phyloP scores from a whole-genome alignment of 345 rosid genomes.

The Erucastrum elatum region DNA sequence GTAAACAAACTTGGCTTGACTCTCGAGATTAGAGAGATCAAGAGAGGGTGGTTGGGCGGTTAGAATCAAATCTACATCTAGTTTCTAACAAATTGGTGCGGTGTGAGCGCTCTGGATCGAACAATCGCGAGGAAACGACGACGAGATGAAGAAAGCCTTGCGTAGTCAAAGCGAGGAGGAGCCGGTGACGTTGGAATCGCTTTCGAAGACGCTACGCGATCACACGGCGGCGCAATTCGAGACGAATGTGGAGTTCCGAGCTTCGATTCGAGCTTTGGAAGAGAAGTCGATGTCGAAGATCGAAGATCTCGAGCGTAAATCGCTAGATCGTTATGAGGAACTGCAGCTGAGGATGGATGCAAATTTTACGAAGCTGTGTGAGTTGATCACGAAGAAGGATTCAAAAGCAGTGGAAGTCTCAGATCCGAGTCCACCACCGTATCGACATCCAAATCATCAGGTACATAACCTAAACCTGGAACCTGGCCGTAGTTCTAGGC shows the following conservation, averaged over 20 bases:
- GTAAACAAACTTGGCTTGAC: no score
- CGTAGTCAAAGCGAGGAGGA: not conserved
- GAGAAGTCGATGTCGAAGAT: not conserved
- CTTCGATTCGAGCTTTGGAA: not conserved
- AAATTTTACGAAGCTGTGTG: not conserved
- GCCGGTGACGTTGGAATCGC: not conserved
- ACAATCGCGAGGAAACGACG: no score
- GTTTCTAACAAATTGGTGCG: conserved; percentile 14
- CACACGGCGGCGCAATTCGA: not conserved
- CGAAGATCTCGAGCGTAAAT: not conserved
- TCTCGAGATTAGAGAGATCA: no score
- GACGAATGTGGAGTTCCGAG: not conserved
- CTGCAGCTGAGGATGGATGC: not conserved
- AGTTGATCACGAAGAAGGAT: not conserved
- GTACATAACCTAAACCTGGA: no score
- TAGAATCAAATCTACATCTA: no score
- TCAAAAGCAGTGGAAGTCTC: no score
- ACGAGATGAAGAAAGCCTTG: not conserved
- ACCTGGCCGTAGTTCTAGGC: no score
- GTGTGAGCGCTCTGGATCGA: not conserved
- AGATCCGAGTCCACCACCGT: no score
- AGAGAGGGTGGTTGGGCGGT: no score
- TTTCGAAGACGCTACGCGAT: not conserved
- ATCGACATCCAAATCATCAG: no score
- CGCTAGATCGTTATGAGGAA: not conserved